A percentile compares a stretch with the other conserved stretches of the same genome.
phyloP scores from a whole-genome alignment of 1,284 basidiomycete species.

The Fomes fomentarius region DNA sequence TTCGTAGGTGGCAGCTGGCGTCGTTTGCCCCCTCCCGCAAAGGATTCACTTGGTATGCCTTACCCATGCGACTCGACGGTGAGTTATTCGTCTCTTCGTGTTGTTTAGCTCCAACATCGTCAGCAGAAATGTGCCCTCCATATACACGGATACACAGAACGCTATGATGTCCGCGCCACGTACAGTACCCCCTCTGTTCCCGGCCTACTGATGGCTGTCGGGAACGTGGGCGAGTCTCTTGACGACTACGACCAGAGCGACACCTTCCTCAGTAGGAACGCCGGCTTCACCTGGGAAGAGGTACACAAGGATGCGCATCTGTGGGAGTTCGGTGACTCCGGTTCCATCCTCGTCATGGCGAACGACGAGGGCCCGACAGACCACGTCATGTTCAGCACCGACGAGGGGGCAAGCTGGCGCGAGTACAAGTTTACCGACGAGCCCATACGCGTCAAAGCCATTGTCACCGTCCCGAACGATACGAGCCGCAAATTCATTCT shows the following conservation, averaged over 20 bases:
- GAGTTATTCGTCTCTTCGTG: conserved; percentile 29
- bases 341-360: conserved; percentile 89
- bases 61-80: conserved; percentile 82
- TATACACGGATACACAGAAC: conserved; percentile 95
- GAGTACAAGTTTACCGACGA: conserved; percentile 85
- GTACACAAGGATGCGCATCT: conserved; percentile 97
- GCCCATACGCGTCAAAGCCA: conserved; percentile 73
- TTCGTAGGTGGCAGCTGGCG: conserved; percentile 87
- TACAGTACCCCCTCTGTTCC: conserved; percentile 92
- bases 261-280: conserved; percentile 96
- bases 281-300: conserved; percentile 98
- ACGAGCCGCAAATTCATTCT: conserved; percentile 92
- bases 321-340: conserved; percentile 98
- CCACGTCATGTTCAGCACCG: conserved; percentile 84
- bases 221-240: conserved; percentile 91
- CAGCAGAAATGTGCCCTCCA: conserved; percentile 83
- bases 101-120: not conserved
- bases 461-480: conserved; percentile 91
- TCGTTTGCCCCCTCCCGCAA: conserved; percentile 71
- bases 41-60: conserved; percentile 76
- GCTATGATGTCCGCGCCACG: conserved; percentile 87
- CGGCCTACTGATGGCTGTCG: conserved; percentile 94
- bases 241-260: conserved; percentile 87
- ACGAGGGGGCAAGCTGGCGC: conserved; percentile 89
- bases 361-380: conserved; percentile 96